Evolutionary conservation across 108 stramenopile genomes (phyloP), one percentile per base, ranked within the genome.

Genomic region (Stephanodiscus triporus): DNA sequence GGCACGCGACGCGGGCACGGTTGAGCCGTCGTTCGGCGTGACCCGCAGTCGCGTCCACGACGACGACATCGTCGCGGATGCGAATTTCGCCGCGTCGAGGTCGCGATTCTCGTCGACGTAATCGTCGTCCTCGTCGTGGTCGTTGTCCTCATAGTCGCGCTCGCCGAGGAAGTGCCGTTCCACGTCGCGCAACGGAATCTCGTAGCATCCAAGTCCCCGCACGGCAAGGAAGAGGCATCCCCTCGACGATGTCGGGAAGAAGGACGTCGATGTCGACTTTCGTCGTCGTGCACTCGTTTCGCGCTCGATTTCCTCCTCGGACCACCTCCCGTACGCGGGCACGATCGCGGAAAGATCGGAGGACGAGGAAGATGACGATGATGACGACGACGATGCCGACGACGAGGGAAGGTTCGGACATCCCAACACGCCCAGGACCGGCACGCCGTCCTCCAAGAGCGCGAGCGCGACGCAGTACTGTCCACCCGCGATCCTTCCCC

Each of bases 391-490:
- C 72, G 55, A 34, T 45, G 20, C 38, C 24, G 56, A 27, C 70
- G 69, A 16, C 32, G 66, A 14, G 5, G 85, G 89, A 17, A 93
- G 64, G 66, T 94, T 92, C 14, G 95, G 95, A 59, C 95, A 96
- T 0, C 87, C 96, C 34, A 97, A 68, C 16, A 97, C 74, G 0
- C 89, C 89, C 45, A 93, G 59, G 9, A 86, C 76, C 0, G 93
- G 87, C n/a, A 77, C 67, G 60, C 93, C 83, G 66, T 87, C 72
- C 66, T 88, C 87, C 23, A 90, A 22, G 16, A 92, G 54, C 8
- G 83, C 90, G 37, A 96, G 71, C 1, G 89, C 93, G 22, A 92
- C 75, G 57, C 86, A 86, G 63, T 89, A 96, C 63, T 94, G 94
- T 9, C 87, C 86, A 22, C 85, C 87, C 19, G 45, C 14, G 5